A percentile compares a stretch with the other conserved stretches of the same genome.
Evolutionary conservation across 495 filamentous ascomycete genomes (phyloP).

Genomic region (Cryomyces minteri): DNA sequence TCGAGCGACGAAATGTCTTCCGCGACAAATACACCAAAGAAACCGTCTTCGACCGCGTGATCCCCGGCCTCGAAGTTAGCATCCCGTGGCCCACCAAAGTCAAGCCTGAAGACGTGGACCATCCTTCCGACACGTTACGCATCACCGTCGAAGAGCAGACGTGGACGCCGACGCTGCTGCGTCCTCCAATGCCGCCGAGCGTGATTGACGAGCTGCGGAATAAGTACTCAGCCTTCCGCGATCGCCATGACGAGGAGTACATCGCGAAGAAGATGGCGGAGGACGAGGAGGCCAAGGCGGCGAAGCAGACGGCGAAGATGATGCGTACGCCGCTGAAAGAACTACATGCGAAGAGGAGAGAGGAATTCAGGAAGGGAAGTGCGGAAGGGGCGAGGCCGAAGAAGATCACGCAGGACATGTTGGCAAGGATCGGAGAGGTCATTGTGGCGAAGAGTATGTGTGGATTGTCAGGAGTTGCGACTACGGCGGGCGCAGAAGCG

Average conservation of each 20-base stretch:
- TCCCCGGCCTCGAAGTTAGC: constrained; percentile 38
- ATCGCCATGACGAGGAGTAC: constrained; percentile 55
- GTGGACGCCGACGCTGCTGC: constrained; percentile 54
- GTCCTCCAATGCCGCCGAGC: constrained; percentile 56
- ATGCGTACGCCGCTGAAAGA: constrained; percentile 36
- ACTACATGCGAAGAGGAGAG: constrained; percentile 20
- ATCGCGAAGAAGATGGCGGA: constrained; percentile 39
- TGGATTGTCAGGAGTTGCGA: too few relatives aligned
- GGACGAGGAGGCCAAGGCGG: constrained; percentile 36
- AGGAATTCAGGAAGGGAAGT: constrained; percentile 17
- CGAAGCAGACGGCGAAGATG: constrained; percentile 33
- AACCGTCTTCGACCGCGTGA: constrained; percentile 27
- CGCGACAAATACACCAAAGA: constrained; percentile 26
- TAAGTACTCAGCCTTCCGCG: constrained; percentile 69
- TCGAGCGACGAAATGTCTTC: constrained; percentile 24
- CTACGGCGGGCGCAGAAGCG: too few relatives aligned
- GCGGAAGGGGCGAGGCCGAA: constrained; percentile 23
- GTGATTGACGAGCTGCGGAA: constrained; percentile 80
- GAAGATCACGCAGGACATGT: constrained; percentile 36
- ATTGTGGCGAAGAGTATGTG: constrained; percentile 32
- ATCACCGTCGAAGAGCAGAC: constrained; percentile 57
- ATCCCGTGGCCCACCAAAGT: constrained; percentile 57
- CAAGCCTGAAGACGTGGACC: constrained; percentile 28
- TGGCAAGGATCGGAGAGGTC: constrained; percentile 45
- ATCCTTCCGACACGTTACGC: constrained; percentile 50